Evolutionary conservation across 306 rosid genomes (phyloP), one percentile per base, ranked within the genome.

Genomic region (Heteromeles arbutifolia): DNA sequence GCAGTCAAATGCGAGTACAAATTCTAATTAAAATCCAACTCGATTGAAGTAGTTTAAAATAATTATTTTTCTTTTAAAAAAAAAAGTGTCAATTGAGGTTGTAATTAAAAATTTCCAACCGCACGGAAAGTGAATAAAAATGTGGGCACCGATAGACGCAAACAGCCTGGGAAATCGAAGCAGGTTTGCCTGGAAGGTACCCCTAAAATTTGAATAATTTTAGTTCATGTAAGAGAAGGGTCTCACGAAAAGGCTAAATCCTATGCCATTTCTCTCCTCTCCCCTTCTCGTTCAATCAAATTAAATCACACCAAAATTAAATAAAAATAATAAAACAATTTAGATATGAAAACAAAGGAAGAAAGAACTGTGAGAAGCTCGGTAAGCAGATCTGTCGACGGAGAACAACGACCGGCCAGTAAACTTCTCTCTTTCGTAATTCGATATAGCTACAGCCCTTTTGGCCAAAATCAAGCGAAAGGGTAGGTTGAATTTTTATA

Each of bases 311-410:
- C 8, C 1, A 32, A 32, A 7, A 29, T 43, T 21, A 53, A 69
- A 9, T 32, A 32, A 1, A 11, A n/a, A 24, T 13, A 3, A 25
- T 7, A 26, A 8, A 19, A 15, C 37, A 61, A 26, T 4, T 9
- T 1, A 34, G 39, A 34, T 34, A 68, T 4, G 4, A 1, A 21
- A 50, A 67, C 1, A 70, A 54, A 4, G 2, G 11, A 4, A 1
- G 3, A 5, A 57, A 0, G n/a, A 68, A 77, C 81, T 91, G 80
- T 93, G 56, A 90, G 92, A 93, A 90, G 83, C 86, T 91, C 94
- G 94, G 98, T 93, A 90, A 91, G 96, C 98, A 93, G 92, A 90
- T 81, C n/a, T 70, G 84, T 84, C 74, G 93, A 93, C 82, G 48
- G 88, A 91, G 65, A 86, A 78, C 98, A 79, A 91, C 84, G 82